These are phyloP conservation scores for Asterella californica DNA, from an alignment of 225 moss, liverwort and hornwort species.

Conservation along the genomic window DNA sequence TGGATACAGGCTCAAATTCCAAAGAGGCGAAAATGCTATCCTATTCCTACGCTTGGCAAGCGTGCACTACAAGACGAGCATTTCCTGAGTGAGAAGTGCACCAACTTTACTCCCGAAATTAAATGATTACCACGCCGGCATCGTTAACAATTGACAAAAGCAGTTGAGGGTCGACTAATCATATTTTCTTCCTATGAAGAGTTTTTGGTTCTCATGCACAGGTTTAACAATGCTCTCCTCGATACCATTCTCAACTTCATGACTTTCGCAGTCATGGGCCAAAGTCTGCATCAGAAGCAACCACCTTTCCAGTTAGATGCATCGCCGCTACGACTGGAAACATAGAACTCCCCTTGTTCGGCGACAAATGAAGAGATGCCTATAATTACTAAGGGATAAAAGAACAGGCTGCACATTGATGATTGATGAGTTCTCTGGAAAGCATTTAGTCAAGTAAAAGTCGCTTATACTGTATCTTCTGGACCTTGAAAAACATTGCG, in stretches of 20 bases:
- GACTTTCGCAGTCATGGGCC: constrained; percentile 62
- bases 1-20: not conserved
- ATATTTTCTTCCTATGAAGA: constrained; percentile 1
- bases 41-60: constrained; percentile 4
- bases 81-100: not conserved
- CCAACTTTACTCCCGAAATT: not conserved
- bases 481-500: not conserved
- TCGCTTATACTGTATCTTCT: constrained; percentile 4
- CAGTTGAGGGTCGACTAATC: not conserved
- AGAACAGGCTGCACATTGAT: not conserved
- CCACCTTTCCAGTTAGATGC: constrained; percentile 6
- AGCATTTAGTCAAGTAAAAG: not conserved
- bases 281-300: constrained; percentile 51
- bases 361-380: not conserved
- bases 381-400: not conserved
- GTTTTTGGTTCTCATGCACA: constrained; percentile 3
- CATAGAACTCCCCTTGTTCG: not conserved
- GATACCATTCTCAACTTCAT: constrained; percentile 15
- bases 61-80: not conserved
- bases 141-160: not conserved
- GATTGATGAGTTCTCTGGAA: not conserved
- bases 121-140: not conserved
- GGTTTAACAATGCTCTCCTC: constrained; percentile 10
- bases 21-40: not conserved
- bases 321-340: not conserved